These are phyloP conservation scores for Gentiana macrophylla DNA, from an alignment of 257 asterid genomes.

Conservation along the genomic window DNA sequence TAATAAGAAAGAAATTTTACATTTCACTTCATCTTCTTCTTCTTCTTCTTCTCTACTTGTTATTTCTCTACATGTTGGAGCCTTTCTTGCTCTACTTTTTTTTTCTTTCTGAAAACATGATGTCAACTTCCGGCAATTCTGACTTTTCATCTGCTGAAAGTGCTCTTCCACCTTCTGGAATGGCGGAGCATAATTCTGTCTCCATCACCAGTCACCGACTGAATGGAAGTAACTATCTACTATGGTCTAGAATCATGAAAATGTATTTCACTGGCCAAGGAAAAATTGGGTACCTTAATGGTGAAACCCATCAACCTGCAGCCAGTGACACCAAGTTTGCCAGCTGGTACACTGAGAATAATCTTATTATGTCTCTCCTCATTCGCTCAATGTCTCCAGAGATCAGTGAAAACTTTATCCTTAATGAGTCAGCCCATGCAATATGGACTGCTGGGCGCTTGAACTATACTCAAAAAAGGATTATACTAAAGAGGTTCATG, in stretches of 20 bases:
- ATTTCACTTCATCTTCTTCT: background rate
- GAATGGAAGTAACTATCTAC: background rate
- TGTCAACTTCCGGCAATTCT: no score
- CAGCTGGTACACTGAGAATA: background rate
- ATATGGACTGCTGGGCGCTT: background rate
- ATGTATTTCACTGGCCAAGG: background rate
- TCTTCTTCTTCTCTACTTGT: no score
- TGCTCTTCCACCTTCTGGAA: no score
- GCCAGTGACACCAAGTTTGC: background rate
- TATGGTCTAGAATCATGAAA: background rate
- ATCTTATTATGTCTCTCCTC: background rate
- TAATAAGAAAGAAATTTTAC: no score
- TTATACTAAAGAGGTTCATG: background rate
- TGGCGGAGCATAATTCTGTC: no score
- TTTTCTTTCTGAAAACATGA: no score
- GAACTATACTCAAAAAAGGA: background rate
- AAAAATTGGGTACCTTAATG: background rate
- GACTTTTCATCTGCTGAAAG: no score
- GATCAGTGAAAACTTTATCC: background rate
- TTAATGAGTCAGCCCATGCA: background rate
- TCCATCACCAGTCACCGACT: no score
- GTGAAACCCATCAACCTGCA: background rate
- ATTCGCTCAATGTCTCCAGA: background rate
- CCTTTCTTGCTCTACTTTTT: no score
- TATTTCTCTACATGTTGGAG: no score